Conservation (phyloP, 768 basidiomycete genomes). For the Termitomyces sp. region DNA sequence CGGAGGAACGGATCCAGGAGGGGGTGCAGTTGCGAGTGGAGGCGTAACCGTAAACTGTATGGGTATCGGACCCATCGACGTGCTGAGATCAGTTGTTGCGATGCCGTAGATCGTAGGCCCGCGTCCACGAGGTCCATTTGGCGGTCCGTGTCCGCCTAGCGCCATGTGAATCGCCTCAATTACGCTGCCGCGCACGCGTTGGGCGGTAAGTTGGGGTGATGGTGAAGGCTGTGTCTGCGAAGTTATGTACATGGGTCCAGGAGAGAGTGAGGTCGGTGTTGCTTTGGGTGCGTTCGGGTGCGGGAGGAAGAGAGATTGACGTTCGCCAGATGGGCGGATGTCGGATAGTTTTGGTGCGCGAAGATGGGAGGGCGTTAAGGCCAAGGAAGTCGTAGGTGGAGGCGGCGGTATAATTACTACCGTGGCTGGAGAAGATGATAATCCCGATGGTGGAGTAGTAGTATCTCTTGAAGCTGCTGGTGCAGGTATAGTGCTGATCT, state of each 20-base stretch:
- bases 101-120: slow-evolving; percentile 60
- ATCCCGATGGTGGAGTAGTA: neutral
- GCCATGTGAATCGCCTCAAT: slow-evolving; percentile 25
- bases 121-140: neutral
- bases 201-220: slow-evolving; percentile 6
- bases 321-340: slow-evolving; percentile 23
- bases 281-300: slow-evolving; percentile 43
- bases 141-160: slow-evolving; percentile 11
- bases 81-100: slow-evolving; percentile 44
- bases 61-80: slow-evolving; percentile 51
- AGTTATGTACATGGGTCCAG: slow-evolving; percentile 44
- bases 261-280: slow-evolving; percentile 24
- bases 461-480: neutral
- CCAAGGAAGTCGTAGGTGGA: slow-evolving; percentile 5
- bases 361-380: slow-evolving; percentile 17
- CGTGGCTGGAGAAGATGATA: neutral
- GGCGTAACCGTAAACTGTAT: slow-evolving; percentile 58
- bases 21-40: slow-evolving; percentile 19
- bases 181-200: slow-evolving; percentile 10
- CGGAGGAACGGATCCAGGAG: slow-evolving; percentile 6
- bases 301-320: slow-evolving; percentile 36
- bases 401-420: slow-evolving; percentile 8
- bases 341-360: slow-evolving; percentile 21
- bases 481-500: neutral
- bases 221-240: slow-evolving; percentile 11